Base-by-base conservation (phyloP, 106 monocot genomes). In the Dendrobium catenatum region DNA sequence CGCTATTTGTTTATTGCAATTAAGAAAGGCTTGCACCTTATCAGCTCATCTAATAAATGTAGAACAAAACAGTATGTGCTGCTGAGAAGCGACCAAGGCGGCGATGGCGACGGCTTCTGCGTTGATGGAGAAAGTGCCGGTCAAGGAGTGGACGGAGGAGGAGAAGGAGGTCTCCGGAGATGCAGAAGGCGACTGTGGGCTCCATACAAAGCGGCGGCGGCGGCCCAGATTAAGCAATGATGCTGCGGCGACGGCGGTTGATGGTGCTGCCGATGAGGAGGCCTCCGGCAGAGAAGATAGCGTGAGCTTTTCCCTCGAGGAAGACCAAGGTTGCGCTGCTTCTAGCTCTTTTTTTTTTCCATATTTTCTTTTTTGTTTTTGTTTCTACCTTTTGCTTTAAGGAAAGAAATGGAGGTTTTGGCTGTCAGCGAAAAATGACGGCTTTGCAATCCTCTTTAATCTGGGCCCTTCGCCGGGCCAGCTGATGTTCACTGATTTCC, bases 291-390 rank as follows among this genome's bases (percentile, higher is more conserved):
- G 66, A 5, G 80, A 64, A 58, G 83, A 49, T 42, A 37, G 16
- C 19, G 64, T 51, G 76, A 86, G 79, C 64, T 9, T 51, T 51
- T 70, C 67, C 48, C 76, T 75, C 72, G 84, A 87, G 19, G 51
- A 58, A 11, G 78, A 81, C 18, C n/a, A 78, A 84, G 87, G 84
- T 87, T 78, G 26, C n/a, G 46, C 42, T 20, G 42, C 74, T 43
- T 74, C 43, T 44, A 55, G 17, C 22, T 27, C 64, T 70, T 70
- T 56, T 24, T 70, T 24, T 9, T 41, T 55, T 37, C 8, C 22
- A 9, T 10, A 15, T 37, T 33, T 11, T 75, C 73, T 49, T 19
- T 59, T 22, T 7, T 70, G 29, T 17, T 59, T 37, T 55, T 24
- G 22, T 67, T 67, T 67, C 24, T 26, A 17, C 4, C 67, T 24